Evolutionary conservation across 2,329 filamentous ascomycete genomes (phyloP).

Genomic region (Macrophomina phaseolina): DNA sequence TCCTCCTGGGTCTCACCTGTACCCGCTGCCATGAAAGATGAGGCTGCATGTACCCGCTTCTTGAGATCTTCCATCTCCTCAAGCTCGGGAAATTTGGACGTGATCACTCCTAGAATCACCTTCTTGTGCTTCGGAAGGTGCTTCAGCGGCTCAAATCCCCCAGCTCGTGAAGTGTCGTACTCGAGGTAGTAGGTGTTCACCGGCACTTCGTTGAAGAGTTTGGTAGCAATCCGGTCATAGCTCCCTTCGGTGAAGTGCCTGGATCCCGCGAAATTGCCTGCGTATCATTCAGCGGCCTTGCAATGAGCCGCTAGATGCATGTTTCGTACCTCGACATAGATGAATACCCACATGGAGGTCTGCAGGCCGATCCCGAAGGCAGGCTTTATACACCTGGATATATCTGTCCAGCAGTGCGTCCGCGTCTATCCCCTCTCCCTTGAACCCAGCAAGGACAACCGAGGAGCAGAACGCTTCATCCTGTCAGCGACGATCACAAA

Average conservation of each 20-base stretch:
- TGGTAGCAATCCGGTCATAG: slow-evolving; percentile 54
- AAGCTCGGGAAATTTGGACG: slow-evolving; percentile 53
- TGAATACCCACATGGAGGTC: slow-evolving; percentile 81
- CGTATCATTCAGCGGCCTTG: slow-evolving; percentile 31
- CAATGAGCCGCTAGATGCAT: slow-evolving; percentile 31
- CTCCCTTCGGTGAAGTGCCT: slow-evolving; percentile 55
- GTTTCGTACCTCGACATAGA: slow-evolving; percentile 59
- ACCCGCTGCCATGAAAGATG: slow-evolving; percentile 72
- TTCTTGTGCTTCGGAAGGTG: slow-evolving; percentile 54
- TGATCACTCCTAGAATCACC: slow-evolving; percentile 54
- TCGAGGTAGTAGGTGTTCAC: slow-evolving; percentile 49
- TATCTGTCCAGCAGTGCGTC: slow-evolving; percentile 77
- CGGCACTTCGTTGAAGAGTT: slow-evolving; percentile 44
- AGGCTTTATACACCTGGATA: slow-evolving; percentile 78
- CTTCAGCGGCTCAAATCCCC: slow-evolving; percentile 54
- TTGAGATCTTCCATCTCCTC: slow-evolving; percentile 56
- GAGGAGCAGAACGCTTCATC: slow-evolving; percentile 42
- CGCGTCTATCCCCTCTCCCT: slow-evolving; percentile 69
- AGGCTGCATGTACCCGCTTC: slow-evolving; percentile 55
- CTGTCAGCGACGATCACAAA: neutral
- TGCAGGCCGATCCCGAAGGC: slow-evolving; percentile 61
- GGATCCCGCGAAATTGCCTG: slow-evolving; percentile 54
- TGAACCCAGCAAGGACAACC: slow-evolving; percentile 52
- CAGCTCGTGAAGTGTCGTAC: slow-evolving; percentile 56
- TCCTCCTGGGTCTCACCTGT: slow-evolving; percentile 68